Base-by-base conservation (phyloP, 1,139 yeast genomes). In the Kurtzmaniella quercitrusa region DNA sequence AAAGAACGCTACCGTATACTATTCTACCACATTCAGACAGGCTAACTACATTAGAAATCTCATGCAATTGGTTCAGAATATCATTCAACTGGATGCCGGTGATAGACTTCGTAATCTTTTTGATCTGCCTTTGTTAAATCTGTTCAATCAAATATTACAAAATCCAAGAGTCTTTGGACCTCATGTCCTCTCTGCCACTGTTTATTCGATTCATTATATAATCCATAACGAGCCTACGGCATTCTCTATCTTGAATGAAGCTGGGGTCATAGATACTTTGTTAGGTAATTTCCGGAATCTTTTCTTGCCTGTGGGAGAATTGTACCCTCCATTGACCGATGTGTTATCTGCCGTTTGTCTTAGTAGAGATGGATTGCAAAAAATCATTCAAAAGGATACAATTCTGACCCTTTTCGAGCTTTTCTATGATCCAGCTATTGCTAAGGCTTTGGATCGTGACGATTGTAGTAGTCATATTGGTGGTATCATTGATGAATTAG, bases 211-310 rank as follows among this genome's bases (percentile, higher is more conserved):
- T 19, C 78, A 85, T 40, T 78, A 79, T 29, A 87, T 90, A 50
- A 81, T 91, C 40, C 94, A 91, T 58, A 87, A 86, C 52, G 98
- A 91, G 55, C 96, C 98, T 3, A 89, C 97, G 0, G 89, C 96
- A 3, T 90, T 77, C 56, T 76, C 88, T 2, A 85, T 91, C 41
- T 73, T 91, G 54, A 82, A 79, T 41, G 98, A 91, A 59, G 86
- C 95, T 0, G 78, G 81, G 1, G 80, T 88, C 1, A 78, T 90
- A 36, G 86, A 85, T 43, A 68, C 79, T 1, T 73, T 90, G 34
- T 60, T 90, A 42, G 74, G 76, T 46, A 70, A 78, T 53, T 79
- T 85, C 65, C 65, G 65, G 37, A 50, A 60, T 29, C 70, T 81
- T 48, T 66, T 82, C 50, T 64, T 78, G 33, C 84, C 85, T 9